These are phyloP conservation scores for Aspergillus sp. DNA, from an alignment of 2,329 filamentous ascomycete genomes.

Conservation along the genomic window DNA sequence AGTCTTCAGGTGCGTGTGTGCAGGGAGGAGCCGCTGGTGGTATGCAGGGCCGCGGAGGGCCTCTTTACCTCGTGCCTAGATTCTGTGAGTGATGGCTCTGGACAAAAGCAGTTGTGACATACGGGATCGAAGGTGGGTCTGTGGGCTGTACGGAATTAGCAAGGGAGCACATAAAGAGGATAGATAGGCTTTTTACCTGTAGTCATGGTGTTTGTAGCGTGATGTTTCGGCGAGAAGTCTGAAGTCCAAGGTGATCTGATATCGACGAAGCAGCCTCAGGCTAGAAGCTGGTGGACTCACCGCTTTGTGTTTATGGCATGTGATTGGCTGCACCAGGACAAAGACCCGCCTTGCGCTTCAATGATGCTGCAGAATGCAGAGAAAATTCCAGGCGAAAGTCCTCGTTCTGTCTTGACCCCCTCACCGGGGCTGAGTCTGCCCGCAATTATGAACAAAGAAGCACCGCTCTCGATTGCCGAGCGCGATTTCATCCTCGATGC, in stretches of 20 bases:
- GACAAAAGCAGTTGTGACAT: slow-evolving; percentile 30
- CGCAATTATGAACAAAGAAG: slow-evolving; percentile 80
- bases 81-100: slow-evolving; percentile 28
- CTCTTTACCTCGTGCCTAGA: slow-evolving; percentile 86
- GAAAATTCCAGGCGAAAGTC: slow-evolving; percentile 19
- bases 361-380: slow-evolving; percentile 22
- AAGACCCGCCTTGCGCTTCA: slow-evolving; percentile 3
- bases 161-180: not conserved
- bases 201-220: slow-evolving; percentile 35
- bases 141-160: slow-evolving; percentile 52
- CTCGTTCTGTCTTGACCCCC: slow-evolving; percentile 21
- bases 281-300: slow-evolving; percentile 3
- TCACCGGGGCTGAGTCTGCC: slow-evolving; percentile 23
- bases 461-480: slow-evolving; percentile 85
- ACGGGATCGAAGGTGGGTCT: slow-evolving; percentile 97
- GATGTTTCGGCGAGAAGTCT: not conserved
- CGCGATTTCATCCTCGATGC: slow-evolving; percentile 82
- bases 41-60: slow-evolving; percentile 89
- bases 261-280: slow-evolving; percentile 13
- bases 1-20: slow-evolving; percentile 89
- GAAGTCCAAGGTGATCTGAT: slow-evolving; percentile 2
- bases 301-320: not conserved
- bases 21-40: slow-evolving; percentile 91
- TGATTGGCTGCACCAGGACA: slow-evolving; percentile 16
- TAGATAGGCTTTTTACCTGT: slow-evolving; percentile 34